phyloP scores from a whole-genome alignment of 805 yeast genomes.

The Metschnikowia rubicola region DNA sequence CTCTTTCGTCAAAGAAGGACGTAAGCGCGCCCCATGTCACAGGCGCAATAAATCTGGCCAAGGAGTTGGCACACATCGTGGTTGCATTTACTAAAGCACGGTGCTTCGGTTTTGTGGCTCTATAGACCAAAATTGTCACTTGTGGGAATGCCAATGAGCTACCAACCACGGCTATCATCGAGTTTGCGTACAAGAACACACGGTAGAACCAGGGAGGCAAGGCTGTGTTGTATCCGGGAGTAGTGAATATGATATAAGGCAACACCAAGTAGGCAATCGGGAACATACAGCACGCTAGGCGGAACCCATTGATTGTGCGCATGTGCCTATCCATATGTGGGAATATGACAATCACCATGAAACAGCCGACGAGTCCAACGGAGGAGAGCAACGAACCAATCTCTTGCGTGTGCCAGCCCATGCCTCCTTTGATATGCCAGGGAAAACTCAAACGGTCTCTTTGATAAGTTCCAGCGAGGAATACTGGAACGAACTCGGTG shows the following conservation, averaged over 20 bases:
- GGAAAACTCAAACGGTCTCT: conserved; percentile 42
- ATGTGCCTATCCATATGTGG: conserved; percentile 49
- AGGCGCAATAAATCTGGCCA: conserved; percentile 58
- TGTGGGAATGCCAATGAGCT: conserved; percentile 52
- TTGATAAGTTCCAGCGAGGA: conserved; percentile 37
- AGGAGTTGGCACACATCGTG: conserved; percentile 49
- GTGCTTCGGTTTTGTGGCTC: conserved; percentile 50
- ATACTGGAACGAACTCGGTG: conserved; percentile 55
- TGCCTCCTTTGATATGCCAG: conserved; percentile 48
- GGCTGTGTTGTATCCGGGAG: conserved; percentile 29
- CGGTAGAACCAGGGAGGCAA: conserved; percentile 22
- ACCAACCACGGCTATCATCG: conserved; percentile 32
- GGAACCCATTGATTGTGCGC: conserved; percentile 44
- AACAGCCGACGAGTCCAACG: conserved; percentile 52
- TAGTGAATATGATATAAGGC: conserved; percentile 48
- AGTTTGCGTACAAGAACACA: conserved; percentile 25
- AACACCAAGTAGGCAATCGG: conserved; percentile 44
- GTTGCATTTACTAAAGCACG: conserved; percentile 60
- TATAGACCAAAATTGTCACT: conserved; percentile 49
- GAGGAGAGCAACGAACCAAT: conserved; percentile 51
- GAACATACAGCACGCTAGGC: conserved; percentile 36
- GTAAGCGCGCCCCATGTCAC: conserved; percentile 49
- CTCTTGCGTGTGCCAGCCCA: conserved; percentile 43
- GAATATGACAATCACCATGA: conserved; percentile 47
- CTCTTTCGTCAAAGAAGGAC: conserved; percentile 25